Percentiles rank a stretch among this genome's conserved stretches.
These are phyloP conservation scores for Begonia peltatifolia DNA, from an alignment of 306 rosid genomes.

Conservation along the genomic window DNA sequence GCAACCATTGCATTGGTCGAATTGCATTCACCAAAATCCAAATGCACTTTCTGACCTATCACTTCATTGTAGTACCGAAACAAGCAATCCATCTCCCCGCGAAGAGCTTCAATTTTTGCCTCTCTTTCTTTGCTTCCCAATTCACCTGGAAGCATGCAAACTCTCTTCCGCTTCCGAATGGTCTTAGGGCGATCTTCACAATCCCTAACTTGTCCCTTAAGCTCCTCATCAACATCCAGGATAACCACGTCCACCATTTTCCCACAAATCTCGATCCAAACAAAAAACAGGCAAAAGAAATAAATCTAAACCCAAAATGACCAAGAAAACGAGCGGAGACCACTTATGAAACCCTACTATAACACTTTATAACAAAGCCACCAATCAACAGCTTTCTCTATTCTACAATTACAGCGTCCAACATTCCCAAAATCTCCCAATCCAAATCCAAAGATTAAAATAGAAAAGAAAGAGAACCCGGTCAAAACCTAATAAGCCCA, in stretches of 20 bases:
- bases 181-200: conserved; percentile 19
- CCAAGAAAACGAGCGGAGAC: background rate
- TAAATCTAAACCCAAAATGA: background rate
- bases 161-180: conserved; percentile 51
- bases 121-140: conserved; percentile 32
- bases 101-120: conserved; percentile 23
- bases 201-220: conserved; percentile 16
- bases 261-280: conserved; percentile 2
- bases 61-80: conserved; percentile 40
- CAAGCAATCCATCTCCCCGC: conserved; percentile 43
- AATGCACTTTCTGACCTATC: conserved; percentile 20
- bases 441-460: no score
- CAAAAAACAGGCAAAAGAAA: background rate
- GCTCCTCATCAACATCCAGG: conserved; percentile 14
- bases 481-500: no score
- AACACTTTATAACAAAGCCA: no score
- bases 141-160: conserved; percentile 5
- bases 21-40: conserved; percentile 24
- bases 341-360: background rate
- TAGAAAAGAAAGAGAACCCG: no score
- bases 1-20: conserved; percentile 35
- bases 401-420: no score
- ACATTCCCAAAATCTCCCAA: no score
- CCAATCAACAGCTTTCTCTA: no score
- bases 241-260: conserved; percentile 20